Evolutionary conservation across 345 rosid species (phyloP), one percentile per base, ranked within the genome.

Genomic region (Dovyalis caffra): DNA sequence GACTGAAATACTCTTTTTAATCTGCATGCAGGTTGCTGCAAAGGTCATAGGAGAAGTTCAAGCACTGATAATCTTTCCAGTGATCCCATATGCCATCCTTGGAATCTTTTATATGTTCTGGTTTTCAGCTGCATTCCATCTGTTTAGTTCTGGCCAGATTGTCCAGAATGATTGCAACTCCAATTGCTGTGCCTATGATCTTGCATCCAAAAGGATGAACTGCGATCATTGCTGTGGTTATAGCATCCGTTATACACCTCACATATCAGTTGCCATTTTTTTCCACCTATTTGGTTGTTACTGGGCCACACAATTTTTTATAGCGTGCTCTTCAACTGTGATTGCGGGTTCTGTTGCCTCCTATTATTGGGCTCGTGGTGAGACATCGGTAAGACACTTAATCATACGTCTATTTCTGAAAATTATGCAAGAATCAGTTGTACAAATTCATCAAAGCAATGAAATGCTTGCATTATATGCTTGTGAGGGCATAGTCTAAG

Each of bases 41-140:
- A 95, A 95, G 85, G 94, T 95, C 74, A 88, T 95, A 26, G 96
- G 98, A 78, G 99, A 95, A 88, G 98, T 91, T 77, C 98, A 87
- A 77, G 99, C 98, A 3, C 91, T 95, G 77, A 88, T 95, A 60
- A 87, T 95, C 66, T 95, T 89, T 82, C 98, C 99, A 2, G 77
- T 88, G 81, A 84, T 93, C 66, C 99, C 98, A 45, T 91, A 88
- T 71, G 80, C 73, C 1, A 78, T 91, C 77, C 97, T 95, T 6
- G 98, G 90, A 10, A 72, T 95, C 68, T 95, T 95, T 86, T 95
- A 90, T 77, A 92, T 95, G 99, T 86, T 93, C 85, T 95, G 98
- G 98, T 76, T 90, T 69, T 89, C 96, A 11, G 98, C 98, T 49
- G 93, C 93, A 53, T 93, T 95, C 31, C 87, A 91, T 83, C 86